These are phyloP conservation scores for Tricholoma terreum DNA, from an alignment of 768 basidiomycete genomes.

Conservation along the genomic window DNA sequence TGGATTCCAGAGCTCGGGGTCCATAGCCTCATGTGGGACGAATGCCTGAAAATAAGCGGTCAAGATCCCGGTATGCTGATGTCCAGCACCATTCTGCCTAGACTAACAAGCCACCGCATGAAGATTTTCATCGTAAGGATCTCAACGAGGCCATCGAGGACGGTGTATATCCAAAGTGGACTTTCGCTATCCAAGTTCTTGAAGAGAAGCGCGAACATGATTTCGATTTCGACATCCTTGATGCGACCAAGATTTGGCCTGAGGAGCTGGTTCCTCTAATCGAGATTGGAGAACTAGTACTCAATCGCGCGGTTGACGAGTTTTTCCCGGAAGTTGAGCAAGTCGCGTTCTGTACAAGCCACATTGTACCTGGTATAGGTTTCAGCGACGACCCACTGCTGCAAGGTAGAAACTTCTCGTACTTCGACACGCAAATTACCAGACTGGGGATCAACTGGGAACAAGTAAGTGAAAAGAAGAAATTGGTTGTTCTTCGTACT, in stretches of 20 bases:
- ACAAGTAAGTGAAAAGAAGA: constrained; percentile 36
- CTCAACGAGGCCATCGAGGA: constrained; percentile 77
- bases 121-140: constrained; percentile 86
- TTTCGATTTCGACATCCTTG: constrained; percentile 86
- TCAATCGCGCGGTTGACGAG: constrained; percentile 63
- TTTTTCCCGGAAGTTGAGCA: constrained; percentile 89
- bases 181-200: constrained; percentile 72
- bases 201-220: constrained; percentile 70
- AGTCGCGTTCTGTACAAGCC: constrained; percentile 81
- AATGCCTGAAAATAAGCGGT: constrained; percentile 76
- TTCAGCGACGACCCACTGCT: constrained; percentile 77
- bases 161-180: constrained; percentile 74
- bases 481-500: not conserved
- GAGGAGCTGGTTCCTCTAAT: constrained; percentile 77
- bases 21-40: constrained; percentile 85
- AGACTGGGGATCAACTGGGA: constrained; percentile 82
- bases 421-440: constrained; percentile 81
- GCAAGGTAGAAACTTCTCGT: constrained; percentile 85
- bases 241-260: constrained; percentile 85
- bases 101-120: not conserved
- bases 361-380: constrained; percentile 65
- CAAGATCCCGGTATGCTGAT: constrained; percentile 68
- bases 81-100: not conserved
- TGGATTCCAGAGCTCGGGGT: constrained; percentile 80
- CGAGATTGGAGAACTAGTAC: constrained; percentile 70